Conservation (phyloP, 2,329 filamentous ascomycete species). For the Ceratocystis papillata region DNA sequence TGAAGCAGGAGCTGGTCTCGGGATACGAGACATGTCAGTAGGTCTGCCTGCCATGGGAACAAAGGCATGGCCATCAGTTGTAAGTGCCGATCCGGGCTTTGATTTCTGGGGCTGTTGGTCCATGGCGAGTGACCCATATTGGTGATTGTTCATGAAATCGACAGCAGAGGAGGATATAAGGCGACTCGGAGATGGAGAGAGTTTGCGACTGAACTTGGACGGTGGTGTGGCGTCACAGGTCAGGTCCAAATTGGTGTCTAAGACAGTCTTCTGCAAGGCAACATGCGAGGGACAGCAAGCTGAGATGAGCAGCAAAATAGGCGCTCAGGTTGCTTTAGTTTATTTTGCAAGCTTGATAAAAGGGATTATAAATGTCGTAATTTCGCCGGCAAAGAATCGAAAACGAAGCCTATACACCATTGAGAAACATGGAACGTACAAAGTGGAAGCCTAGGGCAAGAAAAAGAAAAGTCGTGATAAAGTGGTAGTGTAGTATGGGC, state of each 20-base stretch:
- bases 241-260: conserved; percentile 12
- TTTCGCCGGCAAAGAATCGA: no score
- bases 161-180: not conserved
- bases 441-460: not conserved
- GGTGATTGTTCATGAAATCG: conserved; percentile 21
- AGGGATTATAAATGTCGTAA: no score
- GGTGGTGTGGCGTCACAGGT: not conserved
- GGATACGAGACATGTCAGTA: conserved; percentile 18
- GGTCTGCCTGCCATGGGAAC: not conserved
- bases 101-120: conserved; percentile 21
- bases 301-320: not conserved
- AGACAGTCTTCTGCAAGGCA: conserved; percentile 13
- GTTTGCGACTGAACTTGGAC: not conserved
- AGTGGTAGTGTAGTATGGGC: not conserved
- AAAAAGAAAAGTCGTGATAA: conserved; percentile 14
- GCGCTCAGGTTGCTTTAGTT: not conserved
- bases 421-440: no score
- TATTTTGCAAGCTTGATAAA: no score
- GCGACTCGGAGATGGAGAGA: not conserved
- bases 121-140: conserved; percentile 23
- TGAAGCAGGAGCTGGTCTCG: conserved; percentile 25
- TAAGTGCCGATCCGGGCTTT: conserved; percentile 18
- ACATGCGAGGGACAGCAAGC: conserved; percentile 14
- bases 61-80: conserved; percentile 1
- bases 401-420: no score